Evolutionary conservation across 345 rosid species (phyloP).

Genomic region (Hirschfeldia incana): DNA sequence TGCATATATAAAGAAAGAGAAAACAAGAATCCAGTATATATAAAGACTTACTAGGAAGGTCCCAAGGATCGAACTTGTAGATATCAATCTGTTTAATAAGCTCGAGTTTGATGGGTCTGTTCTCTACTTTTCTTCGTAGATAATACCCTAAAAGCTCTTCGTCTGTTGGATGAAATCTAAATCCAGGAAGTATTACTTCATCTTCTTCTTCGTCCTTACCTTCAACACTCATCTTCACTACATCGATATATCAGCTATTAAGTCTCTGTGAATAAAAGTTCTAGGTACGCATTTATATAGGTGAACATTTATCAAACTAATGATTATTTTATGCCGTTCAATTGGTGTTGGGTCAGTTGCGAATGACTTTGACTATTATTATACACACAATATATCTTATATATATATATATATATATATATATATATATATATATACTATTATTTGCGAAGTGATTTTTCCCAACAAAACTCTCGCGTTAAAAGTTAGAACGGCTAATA

Average conservation of each 20-base stretch:
- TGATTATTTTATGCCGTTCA: constrained; percentile 8
- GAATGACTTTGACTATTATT: constrained; percentile 39
- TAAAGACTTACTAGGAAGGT: constrained; percentile 50
- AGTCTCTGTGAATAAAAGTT: constrained; percentile 6
- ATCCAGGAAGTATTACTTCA: constrained; percentile 48
- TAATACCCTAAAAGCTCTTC: constrained; percentile 60
- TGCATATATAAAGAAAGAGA: not conserved
- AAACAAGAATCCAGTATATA: not conserved
- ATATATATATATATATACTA: too few relatives aligned
- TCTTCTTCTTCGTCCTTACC: constrained; percentile 32
- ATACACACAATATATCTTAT: not conserved
- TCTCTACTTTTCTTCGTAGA: constrained; percentile 56
- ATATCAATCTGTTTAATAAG: constrained; percentile 52
- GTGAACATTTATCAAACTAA: not conserved
- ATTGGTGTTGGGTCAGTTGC: constrained; percentile 24
- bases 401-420: too few relatives aligned
- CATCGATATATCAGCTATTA: constrained; percentile 34
- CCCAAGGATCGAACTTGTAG: constrained; percentile 61
- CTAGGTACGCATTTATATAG: not conserved
- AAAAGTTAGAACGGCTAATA: too few relatives aligned
- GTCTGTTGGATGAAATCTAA: constrained; percentile 57
- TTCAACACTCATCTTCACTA: constrained; percentile 13
- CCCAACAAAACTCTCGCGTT: too few relatives aligned
- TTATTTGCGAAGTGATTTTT: too few relatives aligned
- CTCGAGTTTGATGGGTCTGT: constrained; percentile 44